These are phyloP conservation scores for Capsella rubella DNA, from an alignment of 441 rosid genomes.

Conservation along the genomic window DNA sequence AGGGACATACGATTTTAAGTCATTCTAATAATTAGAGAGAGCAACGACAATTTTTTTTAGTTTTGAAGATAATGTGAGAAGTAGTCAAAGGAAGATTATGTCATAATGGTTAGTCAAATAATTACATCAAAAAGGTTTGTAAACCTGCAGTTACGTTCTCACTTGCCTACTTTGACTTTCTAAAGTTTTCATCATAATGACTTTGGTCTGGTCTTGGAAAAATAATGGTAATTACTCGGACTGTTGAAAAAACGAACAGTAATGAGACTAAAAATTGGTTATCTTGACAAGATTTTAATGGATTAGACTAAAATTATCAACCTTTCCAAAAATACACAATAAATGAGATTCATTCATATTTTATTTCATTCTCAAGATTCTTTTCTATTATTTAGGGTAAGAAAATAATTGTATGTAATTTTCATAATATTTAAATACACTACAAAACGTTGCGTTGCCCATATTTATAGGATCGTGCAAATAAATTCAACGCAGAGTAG, in stretches of 20 bases:
- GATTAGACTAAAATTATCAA: background rate
- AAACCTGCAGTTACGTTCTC: background rate
- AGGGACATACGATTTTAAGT: background rate
- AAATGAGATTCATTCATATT: conserved; percentile 4
- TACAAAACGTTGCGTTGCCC: conserved; percentile 1
- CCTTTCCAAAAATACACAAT: conserved; percentile 31
- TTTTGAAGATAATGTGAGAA: background rate
- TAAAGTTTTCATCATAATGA: background rate
- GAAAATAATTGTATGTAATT: background rate
- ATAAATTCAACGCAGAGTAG: conserved; percentile 2
- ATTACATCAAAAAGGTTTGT: background rate
- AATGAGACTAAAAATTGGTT: background rate
- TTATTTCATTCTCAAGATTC: background rate
- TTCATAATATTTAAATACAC: background rate
- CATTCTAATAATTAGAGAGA: background rate
- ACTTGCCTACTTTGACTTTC: conserved; percentile 35
- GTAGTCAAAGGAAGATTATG: conserved; percentile 22
- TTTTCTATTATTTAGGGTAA: background rate
- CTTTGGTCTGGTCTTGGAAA: background rate
- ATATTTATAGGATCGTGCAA: conserved; percentile 34
- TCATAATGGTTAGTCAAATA: conserved; percentile 26
- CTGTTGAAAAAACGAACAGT: too few species aligned
- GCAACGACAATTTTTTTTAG: too few species aligned
- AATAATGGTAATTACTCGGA: background rate
- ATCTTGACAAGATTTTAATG: background rate